A percentile compares a stretch with the other conserved stretches of the same genome.
Conservation (phyloP, 1,284 basidiomycete genomes). For the Fomitiporia mediterranea region DNA sequence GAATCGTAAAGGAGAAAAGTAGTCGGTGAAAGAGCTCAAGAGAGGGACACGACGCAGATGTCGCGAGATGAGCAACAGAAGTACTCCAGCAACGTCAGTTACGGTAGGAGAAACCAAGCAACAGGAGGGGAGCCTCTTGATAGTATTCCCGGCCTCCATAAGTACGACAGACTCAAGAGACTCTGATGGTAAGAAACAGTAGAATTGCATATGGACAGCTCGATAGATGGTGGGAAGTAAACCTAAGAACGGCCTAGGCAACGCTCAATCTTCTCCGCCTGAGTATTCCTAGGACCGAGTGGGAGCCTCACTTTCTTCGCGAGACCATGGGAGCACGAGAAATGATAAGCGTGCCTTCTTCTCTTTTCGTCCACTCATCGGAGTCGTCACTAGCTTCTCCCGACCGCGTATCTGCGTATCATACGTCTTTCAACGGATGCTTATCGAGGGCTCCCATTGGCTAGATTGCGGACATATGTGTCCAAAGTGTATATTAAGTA, state of each 20-base stretch:
- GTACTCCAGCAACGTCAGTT: too few species aligned
- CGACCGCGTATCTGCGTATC: background rate
- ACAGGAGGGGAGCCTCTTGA: too few species aligned
- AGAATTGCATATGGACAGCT: background rate
- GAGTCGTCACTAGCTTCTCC: background rate
- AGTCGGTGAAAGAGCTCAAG: background rate
- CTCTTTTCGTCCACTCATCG: background rate
- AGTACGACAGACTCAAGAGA: background rate
- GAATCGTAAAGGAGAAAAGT: background rate
- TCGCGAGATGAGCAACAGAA: too few species aligned
- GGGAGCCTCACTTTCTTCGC: too few species aligned
- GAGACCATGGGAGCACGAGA: background rate
- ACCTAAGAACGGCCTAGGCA: background rate
- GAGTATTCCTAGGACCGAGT: background rate
- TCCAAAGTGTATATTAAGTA: too few species aligned
- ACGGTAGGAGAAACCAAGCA: too few species aligned
- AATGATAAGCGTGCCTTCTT: background rate
- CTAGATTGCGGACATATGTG: too few species aligned
- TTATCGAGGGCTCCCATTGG: background rate
- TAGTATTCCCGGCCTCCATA: background rate
- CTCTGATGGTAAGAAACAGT: background rate
- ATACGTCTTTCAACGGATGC: background rate
- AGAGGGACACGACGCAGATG: too few species aligned
- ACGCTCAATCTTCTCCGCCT: background rate
- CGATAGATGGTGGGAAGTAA: background rate